Evolutionary conservation across 177 flowering plant species (phyloP).

Genomic region (Vitis hybrid): DNA sequence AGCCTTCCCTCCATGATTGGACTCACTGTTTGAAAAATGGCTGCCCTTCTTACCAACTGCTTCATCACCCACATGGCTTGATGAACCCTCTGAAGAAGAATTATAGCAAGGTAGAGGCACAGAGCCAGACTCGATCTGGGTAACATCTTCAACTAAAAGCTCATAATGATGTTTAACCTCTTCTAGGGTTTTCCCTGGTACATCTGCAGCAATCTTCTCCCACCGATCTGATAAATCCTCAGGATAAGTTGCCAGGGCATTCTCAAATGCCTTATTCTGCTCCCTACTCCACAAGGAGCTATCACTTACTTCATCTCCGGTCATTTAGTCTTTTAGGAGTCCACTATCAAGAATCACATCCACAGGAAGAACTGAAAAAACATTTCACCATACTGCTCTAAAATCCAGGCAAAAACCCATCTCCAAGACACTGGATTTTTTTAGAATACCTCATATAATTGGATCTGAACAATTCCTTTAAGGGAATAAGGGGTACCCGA

Average conservation of each 20-base stretch:
- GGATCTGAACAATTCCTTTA: constrained; percentile 21
- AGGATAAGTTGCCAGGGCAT: constrained; percentile 70
- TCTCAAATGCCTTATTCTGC: constrained; percentile 87
- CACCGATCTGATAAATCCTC: constrained; percentile 74
- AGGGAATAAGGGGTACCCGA: not conserved
- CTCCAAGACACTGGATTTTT: constrained; percentile 15
- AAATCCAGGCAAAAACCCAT: constrained; percentile 18
- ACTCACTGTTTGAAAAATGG: constrained; percentile 41
- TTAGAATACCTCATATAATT: constrained; percentile 14
- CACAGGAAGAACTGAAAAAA: constrained; percentile 9
- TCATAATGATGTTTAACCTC: constrained; percentile 83
- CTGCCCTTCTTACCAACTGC: constrained; percentile 58
- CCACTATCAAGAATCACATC: constrained; percentile 9
- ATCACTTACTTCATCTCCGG: constrained; percentile 47
- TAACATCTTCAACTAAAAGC: constrained; percentile 71
- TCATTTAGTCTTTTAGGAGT: constrained; percentile 46
- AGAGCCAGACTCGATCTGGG: constrained; percentile 70
- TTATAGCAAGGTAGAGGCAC: constrained; percentile 74
- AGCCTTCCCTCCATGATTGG: constrained; percentile 59
- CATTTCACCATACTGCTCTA: constrained; percentile 9
- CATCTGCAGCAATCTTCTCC: constrained; percentile 81
- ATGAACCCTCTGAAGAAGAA: constrained; percentile 60
- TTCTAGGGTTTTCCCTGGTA: constrained; percentile 74
- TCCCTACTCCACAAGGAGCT: constrained; percentile 79
- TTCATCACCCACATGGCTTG: constrained; percentile 50